These are phyloP conservation scores for Scolecobasidium constrictum DNA, from an alignment of 2,329 filamentous ascomycete genomes.

Conservation along the genomic window DNA sequence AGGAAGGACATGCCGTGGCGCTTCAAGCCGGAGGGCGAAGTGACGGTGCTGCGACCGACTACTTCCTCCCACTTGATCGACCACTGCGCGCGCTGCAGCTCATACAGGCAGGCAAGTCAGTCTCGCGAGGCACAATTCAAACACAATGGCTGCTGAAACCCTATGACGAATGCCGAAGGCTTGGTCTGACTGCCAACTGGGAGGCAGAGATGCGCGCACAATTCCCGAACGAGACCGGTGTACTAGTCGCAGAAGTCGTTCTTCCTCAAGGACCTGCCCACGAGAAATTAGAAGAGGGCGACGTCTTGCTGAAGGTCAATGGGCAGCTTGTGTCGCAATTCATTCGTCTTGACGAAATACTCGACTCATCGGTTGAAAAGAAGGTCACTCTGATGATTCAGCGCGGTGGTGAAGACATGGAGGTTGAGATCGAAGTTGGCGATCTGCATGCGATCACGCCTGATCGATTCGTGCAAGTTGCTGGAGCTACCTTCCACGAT, in stretches of 20 bases:
- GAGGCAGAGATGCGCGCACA: constrained; percentile 72
- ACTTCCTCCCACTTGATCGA: constrained; percentile 88
- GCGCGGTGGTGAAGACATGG: constrained; percentile 76
- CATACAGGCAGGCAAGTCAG: constrained; percentile 61
- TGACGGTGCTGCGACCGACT: constrained; percentile 93
- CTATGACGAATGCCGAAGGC: constrained; percentile 88
- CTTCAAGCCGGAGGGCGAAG: constrained; percentile 88
- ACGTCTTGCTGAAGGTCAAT: constrained; percentile 88
- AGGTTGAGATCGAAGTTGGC: constrained; percentile 74
- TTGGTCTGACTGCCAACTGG: constrained; percentile 76
- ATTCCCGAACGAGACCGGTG: constrained; percentile 88
- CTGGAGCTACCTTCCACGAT: constrained; percentile 89
- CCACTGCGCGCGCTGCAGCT: constrained; percentile 79
- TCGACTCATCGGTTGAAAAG: constrained; percentile 76
- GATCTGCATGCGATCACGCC: constrained; percentile 92
- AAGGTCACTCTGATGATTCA: constrained; percentile 75
- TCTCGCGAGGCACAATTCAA: constrained; percentile 93
- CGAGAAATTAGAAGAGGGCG: constrained; percentile 81
- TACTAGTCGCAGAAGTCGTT: constrained; percentile 93
- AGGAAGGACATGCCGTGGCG: constrained; percentile 84
- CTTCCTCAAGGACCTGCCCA: constrained; percentile 84
- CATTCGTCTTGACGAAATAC: constrained; percentile 77
- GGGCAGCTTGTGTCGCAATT: constrained; percentile 89
- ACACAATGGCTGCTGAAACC: constrained; percentile 95
- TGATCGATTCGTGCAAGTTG: constrained; percentile 88